phyloP scores from a whole-genome alignment of 2,329 filamentous ascomycete genomes.

The Drechslerella coelobrocha region DNA sequence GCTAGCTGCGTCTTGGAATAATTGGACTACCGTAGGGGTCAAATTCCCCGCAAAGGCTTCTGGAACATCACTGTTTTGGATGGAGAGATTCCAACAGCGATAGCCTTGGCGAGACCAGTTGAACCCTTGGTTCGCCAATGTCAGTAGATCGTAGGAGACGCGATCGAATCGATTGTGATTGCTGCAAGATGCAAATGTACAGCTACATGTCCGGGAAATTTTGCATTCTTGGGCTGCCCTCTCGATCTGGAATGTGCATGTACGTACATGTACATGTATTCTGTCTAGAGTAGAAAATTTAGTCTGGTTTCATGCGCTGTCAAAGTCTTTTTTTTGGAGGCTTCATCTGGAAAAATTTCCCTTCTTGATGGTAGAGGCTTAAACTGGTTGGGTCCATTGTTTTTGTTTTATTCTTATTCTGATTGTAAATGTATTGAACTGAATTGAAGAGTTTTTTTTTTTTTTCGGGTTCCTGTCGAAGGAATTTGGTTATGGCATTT shows the following conservation, averaged over 20 bases:
- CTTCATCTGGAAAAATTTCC: no score
- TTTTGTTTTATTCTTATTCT: no score
- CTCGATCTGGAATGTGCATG: neutral
- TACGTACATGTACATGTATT: neutral
- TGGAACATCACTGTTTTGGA: slow-evolving; percentile 35
- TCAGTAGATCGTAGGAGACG: neutral
- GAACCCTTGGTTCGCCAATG: neutral
- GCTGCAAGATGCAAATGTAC: no score
- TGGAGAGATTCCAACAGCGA: neutral
- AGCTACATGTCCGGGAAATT: slow-evolving; percentile 1
- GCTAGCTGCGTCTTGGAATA: slow-evolving; percentile 6
- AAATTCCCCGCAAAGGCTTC: slow-evolving; percentile 29
- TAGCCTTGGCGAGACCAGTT: slow-evolving; percentile 24
- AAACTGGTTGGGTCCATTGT: no score
- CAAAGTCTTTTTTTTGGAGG: neutral
- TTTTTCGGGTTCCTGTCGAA: slow-evolving; percentile 11
- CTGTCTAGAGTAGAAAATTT: neutral
- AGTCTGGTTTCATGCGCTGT: slow-evolving; percentile 32
- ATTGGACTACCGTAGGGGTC: slow-evolving; percentile 33
- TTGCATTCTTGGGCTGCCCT: slow-evolving; percentile 18
- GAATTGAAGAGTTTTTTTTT: slow-evolving; percentile 7
- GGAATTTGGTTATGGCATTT: slow-evolving; percentile 39
- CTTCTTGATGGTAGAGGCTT: no score
- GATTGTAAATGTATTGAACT: no score
- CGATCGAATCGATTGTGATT: slow-evolving; percentile 18